Percentiles rank a stretch among this genome's conserved stretches.
These are phyloP conservation scores for Leptographium galeiforme DNA, from an alignment of 2,329 filamentous ascomycete species.

Conservation along the genomic window DNA sequence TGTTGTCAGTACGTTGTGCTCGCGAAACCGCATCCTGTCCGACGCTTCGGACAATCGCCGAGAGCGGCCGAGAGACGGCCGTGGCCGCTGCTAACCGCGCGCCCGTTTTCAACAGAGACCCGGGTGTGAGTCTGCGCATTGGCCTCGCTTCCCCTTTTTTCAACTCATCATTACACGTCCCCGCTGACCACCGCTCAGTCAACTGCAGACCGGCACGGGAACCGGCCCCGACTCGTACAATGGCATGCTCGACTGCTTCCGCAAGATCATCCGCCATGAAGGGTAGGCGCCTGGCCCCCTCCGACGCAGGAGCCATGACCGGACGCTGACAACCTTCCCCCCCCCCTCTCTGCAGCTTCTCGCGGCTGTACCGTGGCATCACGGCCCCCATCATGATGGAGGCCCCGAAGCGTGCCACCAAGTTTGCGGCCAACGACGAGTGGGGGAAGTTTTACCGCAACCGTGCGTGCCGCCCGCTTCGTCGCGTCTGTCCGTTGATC, in stretches of 20 bases:
- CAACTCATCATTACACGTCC: not conserved
- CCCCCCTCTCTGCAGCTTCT: constrained; percentile 42
- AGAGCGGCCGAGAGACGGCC: not conserved
- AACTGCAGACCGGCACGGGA: constrained; percentile 67
- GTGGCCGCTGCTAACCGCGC: constrained; percentile 26
- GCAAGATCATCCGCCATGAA: constrained; percentile 92
- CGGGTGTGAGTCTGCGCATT: constrained; percentile 10
- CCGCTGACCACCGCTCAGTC: constrained; percentile 34
- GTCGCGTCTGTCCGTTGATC: too few relatives aligned
- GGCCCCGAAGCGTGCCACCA: constrained; percentile 51
- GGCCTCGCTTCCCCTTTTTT: not conserved
- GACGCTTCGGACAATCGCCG: not conserved
- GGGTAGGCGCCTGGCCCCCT: constrained; percentile 45
- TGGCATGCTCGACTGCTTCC: constrained; percentile 96
- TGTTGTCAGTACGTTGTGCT: constrained; percentile 70
- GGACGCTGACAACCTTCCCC: not conserved
- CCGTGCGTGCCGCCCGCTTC: constrained; percentile 9
- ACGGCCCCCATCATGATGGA: constrained; percentile 95
- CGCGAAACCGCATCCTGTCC: not conserved
- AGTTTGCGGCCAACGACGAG: constrained; percentile 97
- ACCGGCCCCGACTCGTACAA: constrained; percentile 75
- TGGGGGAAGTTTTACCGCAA: constrained; percentile 94
- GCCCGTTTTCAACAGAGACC: constrained; percentile 8
- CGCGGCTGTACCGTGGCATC: constrained; percentile 90
- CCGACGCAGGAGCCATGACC: not conserved